Evolutionary conservation across 495 filamentous ascomycete genomes (phyloP), one percentile per base, ranked within the genome.

Genomic region (Clavariopsis aquatica): DNA sequence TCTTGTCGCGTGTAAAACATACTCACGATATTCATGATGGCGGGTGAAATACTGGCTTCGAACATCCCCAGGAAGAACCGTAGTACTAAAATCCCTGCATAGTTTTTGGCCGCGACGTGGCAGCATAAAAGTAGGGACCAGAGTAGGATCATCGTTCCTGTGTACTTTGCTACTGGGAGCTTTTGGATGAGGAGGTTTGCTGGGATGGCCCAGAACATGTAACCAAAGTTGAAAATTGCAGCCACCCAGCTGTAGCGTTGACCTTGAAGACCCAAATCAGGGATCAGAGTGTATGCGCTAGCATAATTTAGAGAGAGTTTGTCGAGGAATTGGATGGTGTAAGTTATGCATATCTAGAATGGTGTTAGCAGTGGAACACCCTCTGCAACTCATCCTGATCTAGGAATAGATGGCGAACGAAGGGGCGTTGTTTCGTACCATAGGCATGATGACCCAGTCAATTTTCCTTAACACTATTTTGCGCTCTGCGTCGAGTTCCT

Each of bases 161-260:
- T 75, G 68, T 87, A 87, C 72, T 83, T 83, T 24, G 78, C 81
- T 72, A 75, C 66, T 2, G 84, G 85, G 34, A 87, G 73, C 0
- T 80, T 75, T 70, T 86, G 84, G 70, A 87, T 72, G 1, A 87
- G 72, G 46, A 84, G 80, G 70, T 78, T 81, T 5, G 78, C 78
- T 1, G 81, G 81, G 47, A 80, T 66, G 0, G 75, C 77, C 76
- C 77, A 72, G 72, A 58, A 73, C 29, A 84, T 72, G 65, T 80
- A 88, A 3, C 86, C 47, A 65, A 87, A 82, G 69, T 93, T 93
- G 69, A 93, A 94, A 34, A 90, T 87, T 0, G 88, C 92, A 49
- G 93, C 75, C 19, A 93, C 78, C 89, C 89, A 95, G 66, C 87
- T 73, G 60, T 87, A 88, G 38, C 75, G 72, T 13, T 79, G 76